A percentile compares a stretch with the other conserved stretches of the same genome.
Evolutionary conservation across 352 stramenopile genomes (phyloP).

Genomic region (Globisporangium emineosum): DNA sequence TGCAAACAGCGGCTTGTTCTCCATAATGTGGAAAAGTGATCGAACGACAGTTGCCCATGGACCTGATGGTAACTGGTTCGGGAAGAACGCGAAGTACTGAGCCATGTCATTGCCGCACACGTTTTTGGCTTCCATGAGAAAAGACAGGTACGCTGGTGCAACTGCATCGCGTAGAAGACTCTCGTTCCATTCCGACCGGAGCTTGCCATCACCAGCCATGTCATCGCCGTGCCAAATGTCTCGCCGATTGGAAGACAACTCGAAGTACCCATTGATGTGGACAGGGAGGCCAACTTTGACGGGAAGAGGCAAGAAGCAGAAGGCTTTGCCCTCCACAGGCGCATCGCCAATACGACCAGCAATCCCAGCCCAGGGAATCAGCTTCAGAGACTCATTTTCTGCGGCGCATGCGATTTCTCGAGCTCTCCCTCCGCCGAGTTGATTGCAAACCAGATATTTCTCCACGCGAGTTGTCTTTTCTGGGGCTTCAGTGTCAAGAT

Average conservation of each 20-base stretch:
- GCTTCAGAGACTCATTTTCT: constrained; percentile 71
- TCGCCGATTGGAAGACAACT: constrained; percentile 86
- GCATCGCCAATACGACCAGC: constrained; percentile 61
- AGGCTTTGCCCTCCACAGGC: constrained; percentile 63
- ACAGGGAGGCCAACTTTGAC: constrained; percentile 85
- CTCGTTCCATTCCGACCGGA: constrained; percentile 76
- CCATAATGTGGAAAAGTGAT: constrained; percentile 54
- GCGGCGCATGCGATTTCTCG: constrained; percentile 70
- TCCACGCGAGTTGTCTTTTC: constrained; percentile 12
- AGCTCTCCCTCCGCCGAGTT: constrained; percentile 77
- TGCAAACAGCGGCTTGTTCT: constrained; percentile 44
- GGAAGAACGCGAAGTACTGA: constrained; percentile 54
- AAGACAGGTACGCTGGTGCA: constrained; percentile 69
- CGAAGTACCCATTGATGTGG: constrained; percentile 93
- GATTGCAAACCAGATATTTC: constrained; percentile 87
- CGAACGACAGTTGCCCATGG: constrained; percentile 55
- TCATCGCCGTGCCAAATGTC: constrained; percentile 85
- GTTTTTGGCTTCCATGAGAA: constrained; percentile 50
- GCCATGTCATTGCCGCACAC: constrained; percentile 35
- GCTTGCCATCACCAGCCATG: constrained; percentile 75
- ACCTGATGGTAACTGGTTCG: constrained; percentile 33
- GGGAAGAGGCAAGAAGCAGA: constrained; percentile 92
- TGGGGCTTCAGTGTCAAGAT: not conserved
- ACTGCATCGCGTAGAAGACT: constrained; percentile 66
- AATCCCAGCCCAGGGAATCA: constrained; percentile 89